Evolutionary conservation across 1,139 yeast species (phyloP).

Genomic region (Geotrichum aggregatum): DNA sequence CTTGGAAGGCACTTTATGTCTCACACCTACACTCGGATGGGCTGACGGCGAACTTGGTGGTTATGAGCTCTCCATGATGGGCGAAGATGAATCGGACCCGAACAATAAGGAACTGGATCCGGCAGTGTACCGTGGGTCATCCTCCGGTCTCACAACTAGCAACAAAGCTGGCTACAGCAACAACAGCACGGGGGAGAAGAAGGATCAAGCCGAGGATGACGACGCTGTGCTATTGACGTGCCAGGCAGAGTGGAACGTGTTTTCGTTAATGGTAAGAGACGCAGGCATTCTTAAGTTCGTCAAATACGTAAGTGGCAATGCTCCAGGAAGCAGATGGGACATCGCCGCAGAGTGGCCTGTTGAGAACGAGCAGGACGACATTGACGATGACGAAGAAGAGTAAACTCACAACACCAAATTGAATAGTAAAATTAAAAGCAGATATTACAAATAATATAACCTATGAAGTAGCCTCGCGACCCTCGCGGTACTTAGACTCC

Average conservation of each 20-base stretch:
- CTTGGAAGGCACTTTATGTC: constrained; percentile 64
- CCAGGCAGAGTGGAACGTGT: constrained; percentile 79
- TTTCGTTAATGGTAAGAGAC: constrained; percentile 77
- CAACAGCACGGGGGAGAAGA: constrained; percentile 15
- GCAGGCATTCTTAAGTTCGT: constrained; percentile 81
- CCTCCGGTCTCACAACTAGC: no score
- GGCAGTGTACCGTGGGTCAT: constrained; percentile 42
- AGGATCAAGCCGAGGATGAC: constrained; percentile 53
- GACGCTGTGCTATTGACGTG: constrained; percentile 78
- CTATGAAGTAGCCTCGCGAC: constrained; percentile 29
- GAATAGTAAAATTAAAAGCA: not conserved
- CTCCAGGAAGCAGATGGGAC: constrained; percentile 94
- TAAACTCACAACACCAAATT: not conserved
- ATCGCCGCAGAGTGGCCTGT: constrained; percentile 77
- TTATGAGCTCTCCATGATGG: constrained; percentile 78
- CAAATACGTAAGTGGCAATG: constrained; percentile 84
- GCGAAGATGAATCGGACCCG: constrained; percentile 44
- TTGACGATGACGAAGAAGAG: constrained; percentile 28
- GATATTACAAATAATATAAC: not conserved
- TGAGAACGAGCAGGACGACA: constrained; percentile 43
- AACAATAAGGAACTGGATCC: constrained; percentile 45
- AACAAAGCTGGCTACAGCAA: constrained; percentile 5
- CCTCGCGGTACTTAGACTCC: constrained; percentile 41
- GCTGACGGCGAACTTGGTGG: constrained; percentile 88
- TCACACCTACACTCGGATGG: constrained; percentile 83